phyloP scores from a whole-genome alignment of 352 stramenopile species.

The Phytophthora multivora region DNA sequence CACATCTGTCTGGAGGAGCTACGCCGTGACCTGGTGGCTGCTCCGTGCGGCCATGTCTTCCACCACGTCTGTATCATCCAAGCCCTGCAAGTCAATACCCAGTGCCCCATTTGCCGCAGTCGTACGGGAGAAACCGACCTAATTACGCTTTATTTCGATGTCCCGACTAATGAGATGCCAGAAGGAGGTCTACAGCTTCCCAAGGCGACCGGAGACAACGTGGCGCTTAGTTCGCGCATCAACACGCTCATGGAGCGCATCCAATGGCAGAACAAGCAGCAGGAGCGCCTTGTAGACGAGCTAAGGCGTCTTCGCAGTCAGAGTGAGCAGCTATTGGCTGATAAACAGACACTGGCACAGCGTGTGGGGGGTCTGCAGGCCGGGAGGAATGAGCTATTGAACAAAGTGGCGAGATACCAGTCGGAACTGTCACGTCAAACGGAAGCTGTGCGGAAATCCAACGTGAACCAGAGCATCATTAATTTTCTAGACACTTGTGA shows the following conservation, averaged over 20 bases:
- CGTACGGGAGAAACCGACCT: conserved; percentile 47
- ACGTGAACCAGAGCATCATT: conserved; percentile 78
- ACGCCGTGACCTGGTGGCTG: conserved; percentile 56
- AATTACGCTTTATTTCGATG: conserved; percentile 72
- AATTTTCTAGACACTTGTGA: conserved; percentile 78
- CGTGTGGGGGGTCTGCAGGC: conserved; percentile 50
- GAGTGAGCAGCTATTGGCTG: conserved; percentile 62
- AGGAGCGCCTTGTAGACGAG: conserved; percentile 61
- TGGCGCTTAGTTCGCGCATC: conserved; percentile 56
- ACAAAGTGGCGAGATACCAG: conserved; percentile 80
- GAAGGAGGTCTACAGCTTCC: neutral
- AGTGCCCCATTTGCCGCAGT: conserved; percentile 78
- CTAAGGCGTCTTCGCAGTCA: conserved; percentile 62
- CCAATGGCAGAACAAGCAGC: conserved; percentile 82
- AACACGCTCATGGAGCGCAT: conserved; percentile 69
- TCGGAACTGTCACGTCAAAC: conserved; percentile 69
- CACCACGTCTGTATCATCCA: conserved; percentile 76
- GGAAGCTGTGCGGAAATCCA: conserved; percentile 48
- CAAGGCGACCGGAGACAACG: conserved; percentile 30
- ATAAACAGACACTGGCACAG: conserved; percentile 69
- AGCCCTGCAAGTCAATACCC: conserved; percentile 67
- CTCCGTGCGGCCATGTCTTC: conserved; percentile 77
- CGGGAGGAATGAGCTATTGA: conserved; percentile 61
- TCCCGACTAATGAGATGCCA: conserved; percentile 23
- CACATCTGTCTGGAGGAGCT: conserved; percentile 87